These are phyloP conservation scores for Macadamia tetraphylla DNA, from an alignment of 164 flowering plant species.

Conservation along the genomic window DNA sequence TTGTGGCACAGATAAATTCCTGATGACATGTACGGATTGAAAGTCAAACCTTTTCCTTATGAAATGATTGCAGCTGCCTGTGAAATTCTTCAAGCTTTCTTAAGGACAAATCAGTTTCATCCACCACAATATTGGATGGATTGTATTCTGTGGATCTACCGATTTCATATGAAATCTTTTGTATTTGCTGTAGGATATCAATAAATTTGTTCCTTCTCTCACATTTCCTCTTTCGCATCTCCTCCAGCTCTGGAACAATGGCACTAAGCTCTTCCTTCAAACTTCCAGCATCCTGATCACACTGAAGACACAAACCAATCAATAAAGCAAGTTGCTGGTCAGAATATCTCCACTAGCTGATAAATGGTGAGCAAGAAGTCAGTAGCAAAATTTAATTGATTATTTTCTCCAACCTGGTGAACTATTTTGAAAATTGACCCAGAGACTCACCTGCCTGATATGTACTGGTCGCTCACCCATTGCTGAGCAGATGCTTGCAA, in stretches of 20 bases:
- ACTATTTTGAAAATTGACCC: neutral
- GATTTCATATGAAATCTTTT: conserved; percentile 51
- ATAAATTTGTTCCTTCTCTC: conserved; percentile 71
- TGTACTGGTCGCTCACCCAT: conserved; percentile 53
- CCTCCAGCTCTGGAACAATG: conserved; percentile 71
- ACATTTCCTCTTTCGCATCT: conserved; percentile 70
- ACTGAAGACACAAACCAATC: conserved; percentile 30
- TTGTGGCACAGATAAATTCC: neutral
- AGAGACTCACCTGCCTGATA: conserved; percentile 38
- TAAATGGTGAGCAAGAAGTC: neutral
- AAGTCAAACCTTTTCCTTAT: conserved; percentile 73
- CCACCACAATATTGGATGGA: conserved; percentile 29
- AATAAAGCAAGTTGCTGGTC: neutral
- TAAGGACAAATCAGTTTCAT: conserved; percentile 77
- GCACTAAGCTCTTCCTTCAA: conserved; percentile 70
- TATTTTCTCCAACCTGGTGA: neutral
- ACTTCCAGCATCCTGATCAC: conserved; percentile 57
- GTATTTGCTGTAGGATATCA: conserved; percentile 58
- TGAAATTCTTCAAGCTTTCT: conserved; percentile 85
- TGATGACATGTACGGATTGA: neutral
- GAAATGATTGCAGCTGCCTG: conserved; percentile 58
- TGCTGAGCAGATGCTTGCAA: conserved; percentile 54
- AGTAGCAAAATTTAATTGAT: neutral
- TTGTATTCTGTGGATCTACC: conserved; percentile 19
- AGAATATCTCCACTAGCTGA: neutral